Base-by-base conservation (phyloP, 441 rosid species). In the Geranium incanum region DNA sequence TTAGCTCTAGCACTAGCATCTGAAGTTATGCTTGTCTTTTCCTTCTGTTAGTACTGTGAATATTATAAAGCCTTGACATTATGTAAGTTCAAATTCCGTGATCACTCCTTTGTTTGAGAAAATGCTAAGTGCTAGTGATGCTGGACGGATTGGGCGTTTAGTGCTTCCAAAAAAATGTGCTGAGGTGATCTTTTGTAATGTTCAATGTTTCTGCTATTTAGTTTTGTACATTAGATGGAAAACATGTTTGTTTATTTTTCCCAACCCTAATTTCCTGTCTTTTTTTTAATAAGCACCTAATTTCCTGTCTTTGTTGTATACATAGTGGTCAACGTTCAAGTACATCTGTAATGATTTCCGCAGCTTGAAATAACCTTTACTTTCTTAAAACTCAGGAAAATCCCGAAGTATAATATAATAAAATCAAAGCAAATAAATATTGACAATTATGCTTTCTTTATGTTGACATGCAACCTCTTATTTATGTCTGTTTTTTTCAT, bases 121-220 rank as follows among this genome's bases (percentile, higher is more conserved):
- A 88, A 88, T 86, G 86, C 81, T 95, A 81, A 95, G 97, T 87
- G 97, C 90, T 70, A 95, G 95, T 79, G 99, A 95, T 89, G 89
- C 97, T 37, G 98, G 98, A 59, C 84, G 86, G 81, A 83, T 87
- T 76, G 99, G 98, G 71, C 95, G 98, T 78, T 76, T 95, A 75
- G 90, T 91, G 79, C 85, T 95, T 78, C 99, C 98, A 50, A 95
- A 93, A 79, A 93, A 91, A 83, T 93, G 86, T 82, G 99, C 99
- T 1, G 98, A 95, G 97, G 99, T 59, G 28, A 76, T 45, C 68
- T 78, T 63, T 57, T 21, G n/a, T 41, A 72, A 73, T 38, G 13
- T 70, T 38, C 18, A 36, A 16, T 45, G 60, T 70, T 75, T 74
- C n/a, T 68, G 66, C 72, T 68, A 66, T 78, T 66, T 37, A 5